Evolutionary conservation across 2,329 filamentous ascomycete species (phyloP).

Genomic region (Trichoderma sp.): DNA sequence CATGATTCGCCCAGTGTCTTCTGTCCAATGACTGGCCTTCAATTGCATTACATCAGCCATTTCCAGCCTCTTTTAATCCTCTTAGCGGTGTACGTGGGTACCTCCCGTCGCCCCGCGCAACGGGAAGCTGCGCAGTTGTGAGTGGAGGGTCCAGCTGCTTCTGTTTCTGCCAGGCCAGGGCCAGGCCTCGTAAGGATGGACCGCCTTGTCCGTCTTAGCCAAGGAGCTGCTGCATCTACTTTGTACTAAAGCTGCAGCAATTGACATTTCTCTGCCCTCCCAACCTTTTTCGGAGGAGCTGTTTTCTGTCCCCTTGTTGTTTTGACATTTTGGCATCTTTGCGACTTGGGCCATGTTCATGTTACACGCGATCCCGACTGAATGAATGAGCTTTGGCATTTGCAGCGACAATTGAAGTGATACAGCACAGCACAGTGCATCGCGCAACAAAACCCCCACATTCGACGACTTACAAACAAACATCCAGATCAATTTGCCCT

Average conservation of each 20-base stretch:
- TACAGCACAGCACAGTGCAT: not conserved
- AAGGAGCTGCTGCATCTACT: not conserved
- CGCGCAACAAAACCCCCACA: not conserved
- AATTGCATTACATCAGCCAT: not conserved
- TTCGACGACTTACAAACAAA: not conserved
- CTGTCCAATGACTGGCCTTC: not conserved
- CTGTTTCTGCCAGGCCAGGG: not conserved
- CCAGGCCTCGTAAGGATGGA: not conserved
- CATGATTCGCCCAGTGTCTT: not conserved
- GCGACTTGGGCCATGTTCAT: not conserved
- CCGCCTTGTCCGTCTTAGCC: not conserved
- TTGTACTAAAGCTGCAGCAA: constrained; percentile 1
- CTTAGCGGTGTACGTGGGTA: constrained; percentile 17
- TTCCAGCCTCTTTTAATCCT: not conserved
- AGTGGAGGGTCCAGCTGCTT: not conserved
- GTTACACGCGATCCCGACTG: not conserved
- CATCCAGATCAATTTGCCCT: not conserved
- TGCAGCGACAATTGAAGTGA: not conserved
- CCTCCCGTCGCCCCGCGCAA: constrained; percentile 28
- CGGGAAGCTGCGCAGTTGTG: constrained; percentile 13
- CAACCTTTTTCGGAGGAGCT: not conserved
- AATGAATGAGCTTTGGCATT: not conserved
- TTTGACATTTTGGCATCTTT: not conserved
- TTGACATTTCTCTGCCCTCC: not conserved
- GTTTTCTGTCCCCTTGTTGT: not conserved